Percentiles rank a stretch among this genome's conserved stretches.
Conservation (phyloP, 768 basidiomycete species). For the Strobilomyces echinocephalus region DNA sequence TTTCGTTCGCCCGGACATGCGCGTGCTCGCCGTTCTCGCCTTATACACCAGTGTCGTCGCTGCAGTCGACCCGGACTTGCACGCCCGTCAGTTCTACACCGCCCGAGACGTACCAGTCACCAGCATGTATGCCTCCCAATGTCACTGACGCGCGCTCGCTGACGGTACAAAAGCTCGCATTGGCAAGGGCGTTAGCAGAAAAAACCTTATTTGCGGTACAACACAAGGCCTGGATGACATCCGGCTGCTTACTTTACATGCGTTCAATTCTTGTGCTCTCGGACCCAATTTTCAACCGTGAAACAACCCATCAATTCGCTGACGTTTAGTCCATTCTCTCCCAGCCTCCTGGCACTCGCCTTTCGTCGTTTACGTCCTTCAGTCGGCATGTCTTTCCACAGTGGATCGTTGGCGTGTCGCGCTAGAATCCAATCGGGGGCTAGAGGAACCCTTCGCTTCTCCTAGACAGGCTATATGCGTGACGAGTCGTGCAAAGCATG, state of each 20-base stretch:
- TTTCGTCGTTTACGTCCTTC: constrained; percentile 16
- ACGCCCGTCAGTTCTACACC: too few species aligned
- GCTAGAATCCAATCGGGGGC: constrained; percentile 26
- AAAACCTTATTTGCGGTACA: too few species aligned
- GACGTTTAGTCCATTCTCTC: constrained; percentile 9
- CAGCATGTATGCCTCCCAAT: too few species aligned
- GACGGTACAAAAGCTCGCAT: too few species aligned
- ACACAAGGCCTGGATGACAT: too few species aligned
- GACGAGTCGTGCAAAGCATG: background rate
- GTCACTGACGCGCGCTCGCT: too few species aligned
- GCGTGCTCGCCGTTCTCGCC: too few species aligned
- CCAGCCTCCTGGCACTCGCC: constrained; percentile 10
- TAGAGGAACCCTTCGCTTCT: constrained; percentile 10
- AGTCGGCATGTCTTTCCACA: constrained; percentile 9
- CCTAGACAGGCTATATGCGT: constrained; percentile 8
- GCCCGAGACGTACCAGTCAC: too few species aligned
- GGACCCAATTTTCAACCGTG: constrained; percentile 12
- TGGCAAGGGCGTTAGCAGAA: too few species aligned
- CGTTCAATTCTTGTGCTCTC: constrained; percentile 6
- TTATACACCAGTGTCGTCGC: too few species aligned
- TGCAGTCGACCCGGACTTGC: too few species aligned
- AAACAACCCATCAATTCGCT: constrained; percentile 17
- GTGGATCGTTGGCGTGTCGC: constrained; percentile 16
- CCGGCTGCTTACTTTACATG: background rate
- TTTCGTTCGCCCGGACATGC: too few species aligned